A percentile compares a stretch with the other conserved stretches of the same genome.
phyloP scores from a whole-genome alignment of 1,139 yeast species.

The Citeromyces hawaiiensis region DNA sequence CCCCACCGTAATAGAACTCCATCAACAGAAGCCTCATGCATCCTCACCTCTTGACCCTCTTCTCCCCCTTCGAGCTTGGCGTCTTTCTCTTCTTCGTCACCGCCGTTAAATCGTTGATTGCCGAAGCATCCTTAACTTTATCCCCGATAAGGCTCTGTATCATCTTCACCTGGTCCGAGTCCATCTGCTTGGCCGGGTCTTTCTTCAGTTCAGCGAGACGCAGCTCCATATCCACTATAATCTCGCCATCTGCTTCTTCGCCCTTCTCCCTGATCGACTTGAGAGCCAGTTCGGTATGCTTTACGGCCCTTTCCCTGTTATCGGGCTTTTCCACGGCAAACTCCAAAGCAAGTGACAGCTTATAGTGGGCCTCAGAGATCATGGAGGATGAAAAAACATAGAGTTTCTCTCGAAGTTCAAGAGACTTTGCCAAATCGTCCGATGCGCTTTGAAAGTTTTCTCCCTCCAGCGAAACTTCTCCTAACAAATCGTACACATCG shows the following conservation, averaged over 20 bases:
- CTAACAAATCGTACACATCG: slow-evolving; percentile 67
- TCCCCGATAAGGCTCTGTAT: slow-evolving; percentile 54
- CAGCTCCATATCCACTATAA: slow-evolving; percentile 40
- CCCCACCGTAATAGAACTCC: too few species aligned
- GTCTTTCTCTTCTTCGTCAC: slow-evolving; percentile 32
- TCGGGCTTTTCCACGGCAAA: slow-evolving; percentile 42
- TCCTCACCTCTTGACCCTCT: slow-evolving; percentile 6
- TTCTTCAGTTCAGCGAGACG: slow-evolving; percentile 37
- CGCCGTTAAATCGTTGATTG: slow-evolving; percentile 38
- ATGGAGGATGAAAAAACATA: slow-evolving; percentile 39
- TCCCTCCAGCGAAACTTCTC: slow-evolving; percentile 81
- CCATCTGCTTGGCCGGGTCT: slow-evolving; percentile 36
- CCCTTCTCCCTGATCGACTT: slow-evolving; percentile 37
- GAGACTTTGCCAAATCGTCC: slow-evolving; percentile 44
- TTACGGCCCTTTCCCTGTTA: slow-evolving; percentile 37
- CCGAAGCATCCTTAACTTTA: slow-evolving; percentile 7
- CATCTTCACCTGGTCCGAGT: slow-evolving; percentile 42
- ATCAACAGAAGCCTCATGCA: too few species aligned
- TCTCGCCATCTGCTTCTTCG: slow-evolving; percentile 20
- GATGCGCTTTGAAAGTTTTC: slow-evolving; percentile 74
- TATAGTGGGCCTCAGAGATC: slow-evolving; percentile 72
- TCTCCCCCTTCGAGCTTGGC: slow-evolving; percentile 2
- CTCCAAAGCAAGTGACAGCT: slow-evolving; percentile 69
- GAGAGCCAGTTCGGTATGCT: slow-evolving; percentile 47
- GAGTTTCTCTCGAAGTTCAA: slow-evolving; percentile 41